Base-by-base conservation (phyloP, 2,329 filamentous ascomycete species). In the Aspergillus phoenicis region DNA sequence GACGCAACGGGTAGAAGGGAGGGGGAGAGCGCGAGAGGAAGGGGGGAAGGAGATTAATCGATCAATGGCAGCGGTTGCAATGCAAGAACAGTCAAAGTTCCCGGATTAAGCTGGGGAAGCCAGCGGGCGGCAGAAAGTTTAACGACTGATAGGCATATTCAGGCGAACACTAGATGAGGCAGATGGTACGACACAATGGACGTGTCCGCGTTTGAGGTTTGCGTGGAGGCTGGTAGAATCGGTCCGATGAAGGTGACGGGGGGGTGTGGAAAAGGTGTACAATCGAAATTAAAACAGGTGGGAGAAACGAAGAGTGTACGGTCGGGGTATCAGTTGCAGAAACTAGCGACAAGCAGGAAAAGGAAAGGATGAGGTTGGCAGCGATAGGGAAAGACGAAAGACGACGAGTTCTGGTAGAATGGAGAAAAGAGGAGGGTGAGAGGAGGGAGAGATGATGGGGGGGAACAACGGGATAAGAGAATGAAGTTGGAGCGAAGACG, bases 141-240 rank as follows among this genome's bases (percentile, higher is more conserved):
- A 71, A 58, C 64, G 68, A 63, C 63, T 52, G 66, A 66, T 66
- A 64, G 60, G 62, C 68, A 71, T 71, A 64, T 65, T 71, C 64
- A 62, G 60, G 55, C 17, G 52, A 55, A 47, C 60, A 30, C 52
- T 55, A 26, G 58, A 52, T 26, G 55, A 41, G 45, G 48, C 47
- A 38, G 53, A 59, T 39, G 45, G 38, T 52, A 39, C 57, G 58
- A 53, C 51, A 41, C 41, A 48, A 53, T 52, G 47, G 53, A 63
- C 55, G 63, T 59, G 63, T 64, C 52, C 52, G 57, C 41, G 54
- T 39, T 33, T 10, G 26, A 48, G 39, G 57, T 56, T 47, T n/a
- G 47, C 48, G 39, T 36, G 58, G 36, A 57, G 51, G 54, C 53
- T 43, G 38, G 51, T 52, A 41, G 33, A 36, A 52, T 56, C 58